These are phyloP conservation scores for Ustilago vetiveriae DNA, from an alignment of 1,284 basidiomycete species.

Conservation along the genomic window DNA sequence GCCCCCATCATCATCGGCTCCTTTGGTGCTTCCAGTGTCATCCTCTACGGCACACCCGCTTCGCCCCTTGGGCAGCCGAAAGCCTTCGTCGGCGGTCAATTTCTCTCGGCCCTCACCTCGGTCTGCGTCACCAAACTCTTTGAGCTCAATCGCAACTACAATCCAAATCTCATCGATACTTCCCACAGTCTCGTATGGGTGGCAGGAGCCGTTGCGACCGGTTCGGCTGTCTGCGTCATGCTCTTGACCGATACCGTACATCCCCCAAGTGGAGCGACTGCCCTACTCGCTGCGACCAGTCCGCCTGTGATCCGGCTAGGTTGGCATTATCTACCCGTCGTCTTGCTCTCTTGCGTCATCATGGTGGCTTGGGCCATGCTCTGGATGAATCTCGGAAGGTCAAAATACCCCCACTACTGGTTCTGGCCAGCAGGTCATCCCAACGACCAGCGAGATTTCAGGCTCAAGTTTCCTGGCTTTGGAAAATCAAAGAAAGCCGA, in stretches of 20 bases:
- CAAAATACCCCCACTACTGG: conserved; percentile 35
- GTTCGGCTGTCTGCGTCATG: conserved; percentile 44
- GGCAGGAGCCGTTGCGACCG: conserved; percentile 40
- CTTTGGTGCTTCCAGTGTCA: conserved; percentile 52
- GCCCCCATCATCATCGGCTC: conserved; percentile 52
- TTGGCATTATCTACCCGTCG: conserved; percentile 45
- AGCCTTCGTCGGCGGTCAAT: conserved; percentile 47
- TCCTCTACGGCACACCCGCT: conserved; percentile 51
- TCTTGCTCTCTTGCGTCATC: conserved; percentile 41
- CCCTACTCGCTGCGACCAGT: conserved; percentile 39
- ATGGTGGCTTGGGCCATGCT: conserved; percentile 50
- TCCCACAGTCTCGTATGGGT: conserved; percentile 48
- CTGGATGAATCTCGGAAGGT: conserved; percentile 51
- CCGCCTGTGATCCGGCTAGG: conserved; percentile 40
- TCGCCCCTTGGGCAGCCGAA: conserved; percentile 49
- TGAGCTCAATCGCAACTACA: conserved; percentile 39
- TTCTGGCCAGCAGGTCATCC: conserved; percentile 25
- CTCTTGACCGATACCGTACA: conserved; percentile 50
- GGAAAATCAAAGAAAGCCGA: neutral
- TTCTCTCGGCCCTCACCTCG: conserved; percentile 39
- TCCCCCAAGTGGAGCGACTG: conserved; percentile 51
- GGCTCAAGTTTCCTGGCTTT: conserved; percentile 25
- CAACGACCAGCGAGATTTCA: conserved; percentile 18
- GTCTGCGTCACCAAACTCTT: conserved; percentile 54
- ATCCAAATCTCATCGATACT: conserved; percentile 37